phyloP scores from a whole-genome alignment of 257 asterid genomes.

The Primulina eburnea region DNA sequence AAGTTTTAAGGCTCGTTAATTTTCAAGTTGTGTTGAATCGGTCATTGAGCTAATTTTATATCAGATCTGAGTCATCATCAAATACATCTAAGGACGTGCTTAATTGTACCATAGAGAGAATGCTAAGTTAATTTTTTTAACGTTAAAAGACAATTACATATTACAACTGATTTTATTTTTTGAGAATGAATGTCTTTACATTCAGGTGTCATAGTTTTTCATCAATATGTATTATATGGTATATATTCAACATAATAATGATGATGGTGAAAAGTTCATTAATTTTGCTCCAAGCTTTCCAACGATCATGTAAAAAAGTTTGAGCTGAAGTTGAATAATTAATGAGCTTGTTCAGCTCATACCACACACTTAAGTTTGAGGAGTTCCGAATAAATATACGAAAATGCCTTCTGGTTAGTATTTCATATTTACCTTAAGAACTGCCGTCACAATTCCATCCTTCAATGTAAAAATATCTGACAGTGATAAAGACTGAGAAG shows the following conservation, averaged over 20 bases:
- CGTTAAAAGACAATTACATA: neutral
- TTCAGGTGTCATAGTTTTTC: neutral
- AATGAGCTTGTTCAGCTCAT: neutral
- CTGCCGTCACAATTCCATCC: constrained; percentile 63
- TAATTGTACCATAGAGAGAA: neutral
- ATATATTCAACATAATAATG: too few relatives aligned
- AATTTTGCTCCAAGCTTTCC: neutral
- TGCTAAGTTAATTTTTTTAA: neutral
- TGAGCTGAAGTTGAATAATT: neutral
- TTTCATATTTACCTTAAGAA: constrained; percentile 53
- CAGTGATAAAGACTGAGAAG: constrained; percentile 82
- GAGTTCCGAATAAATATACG: neutral
- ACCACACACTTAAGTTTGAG: neutral
- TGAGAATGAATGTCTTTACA: neutral
- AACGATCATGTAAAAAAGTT: neutral
- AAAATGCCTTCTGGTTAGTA: neutral
- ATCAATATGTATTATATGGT: neutral
- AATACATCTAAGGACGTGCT: neutral
- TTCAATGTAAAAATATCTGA: constrained; percentile 71
- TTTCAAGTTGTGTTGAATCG: neutral
- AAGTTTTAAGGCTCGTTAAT: neutral
- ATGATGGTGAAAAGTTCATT: neutral
- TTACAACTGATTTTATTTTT: too few relatives aligned
- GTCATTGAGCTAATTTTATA: neutral
- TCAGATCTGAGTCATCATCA: neutral